Evolutionary conservation across 306 rosid species (phyloP).

Genomic region (Lupinus albus): DNA sequence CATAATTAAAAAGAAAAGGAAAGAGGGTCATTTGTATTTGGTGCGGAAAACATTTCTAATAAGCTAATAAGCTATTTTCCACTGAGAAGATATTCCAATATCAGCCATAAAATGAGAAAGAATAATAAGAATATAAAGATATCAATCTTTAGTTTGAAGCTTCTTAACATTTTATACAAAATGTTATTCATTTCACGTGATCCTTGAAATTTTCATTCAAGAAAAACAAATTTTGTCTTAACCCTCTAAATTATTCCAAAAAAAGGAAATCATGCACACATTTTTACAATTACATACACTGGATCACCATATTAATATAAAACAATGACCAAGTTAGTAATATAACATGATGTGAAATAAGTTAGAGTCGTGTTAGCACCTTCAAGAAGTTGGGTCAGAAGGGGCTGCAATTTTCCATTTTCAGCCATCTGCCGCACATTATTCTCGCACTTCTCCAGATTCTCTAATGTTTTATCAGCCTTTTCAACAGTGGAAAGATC

Average conservation of each 20-base stretch:
- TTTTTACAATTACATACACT: slow-evolving; percentile 19
- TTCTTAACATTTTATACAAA: slow-evolving; percentile 14
- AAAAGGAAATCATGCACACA: slow-evolving; percentile 15
- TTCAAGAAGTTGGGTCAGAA: slow-evolving; percentile 84
- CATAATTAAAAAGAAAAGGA: slow-evolving; percentile 15
- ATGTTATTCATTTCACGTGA: slow-evolving; percentile 15
- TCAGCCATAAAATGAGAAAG: slow-evolving; percentile 13
- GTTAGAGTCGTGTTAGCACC: slow-evolving; percentile 53
- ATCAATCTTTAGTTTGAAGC: slow-evolving; percentile 32
- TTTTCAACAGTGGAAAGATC: slow-evolving; percentile 71
- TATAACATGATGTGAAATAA: slow-evolving; percentile 15
- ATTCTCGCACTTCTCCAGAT: slow-evolving; percentile 79
- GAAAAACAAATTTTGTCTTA: slow-evolving; percentile 5
- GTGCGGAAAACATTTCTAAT: slow-evolving; percentile 14
- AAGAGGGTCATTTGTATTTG: slow-evolving; percentile 1
- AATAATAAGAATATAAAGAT: slow-evolving; percentile 8
- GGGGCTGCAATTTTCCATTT: slow-evolving; percentile 84
- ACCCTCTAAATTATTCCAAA: slow-evolving; percentile 2
- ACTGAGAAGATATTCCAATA: slow-evolving; percentile 5
- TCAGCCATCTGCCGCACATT: slow-evolving; percentile 97
- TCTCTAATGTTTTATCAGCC: slow-evolving; percentile 79
- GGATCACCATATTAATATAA: slow-evolving; percentile 15
- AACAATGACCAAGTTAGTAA: slow-evolving; percentile 18
- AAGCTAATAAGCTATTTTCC: slow-evolving; percentile 12
- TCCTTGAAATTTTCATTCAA: slow-evolving; percentile 11